Evolutionary conservation across 768 basidiomycete species (phyloP), one percentile per base, ranked within the genome.

Genomic region (Saitozyma sp.): DNA sequence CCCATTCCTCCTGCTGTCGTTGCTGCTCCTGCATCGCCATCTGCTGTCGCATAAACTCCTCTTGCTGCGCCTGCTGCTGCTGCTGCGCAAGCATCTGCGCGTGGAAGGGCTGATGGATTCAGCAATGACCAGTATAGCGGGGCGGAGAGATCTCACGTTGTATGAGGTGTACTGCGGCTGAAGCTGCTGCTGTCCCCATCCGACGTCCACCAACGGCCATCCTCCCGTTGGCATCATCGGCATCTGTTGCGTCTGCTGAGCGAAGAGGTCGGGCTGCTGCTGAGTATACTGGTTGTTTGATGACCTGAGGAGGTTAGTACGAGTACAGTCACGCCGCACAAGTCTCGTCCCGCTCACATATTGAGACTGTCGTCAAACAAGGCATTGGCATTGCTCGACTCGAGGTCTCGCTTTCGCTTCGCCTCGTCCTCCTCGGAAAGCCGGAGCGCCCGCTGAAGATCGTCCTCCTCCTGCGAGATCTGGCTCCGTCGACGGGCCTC

Each of bases 371-470:
- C 93, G 75, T 98, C 94, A 64, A 98, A 97, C 69, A 98, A 76
- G 0, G 88, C 80, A 3, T 84, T 80, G 10, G 87, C 85, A 63
- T 90, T 94, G 16, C 87, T 84, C 68, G 88, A 88, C 63, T 89
- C 88, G 9, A 89, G 81, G 3, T 87, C 86, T 59, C 85, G 83
- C 74, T 84, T 85, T 54, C 94, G 82, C 75, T 83, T 86, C 19
- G 84, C 86, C 73, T 98, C 96, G 77, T 98, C 95, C 75, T 97
- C 91, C 78, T 92, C 85, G 65, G 92, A 95, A 41, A 94, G 82
- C 73, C 85, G 84, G 73, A 99, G 83, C 0, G 96, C 96, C 74
- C 86, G 82, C 67, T 86, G 83, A 20, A 98, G 78, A 68, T 97
- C 96, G n/a, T 84, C 83, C 70, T 99, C 92, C 74, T 80, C 81